A percentile compares a stretch with the other conserved stretches of the same genome.
These are phyloP conservation scores for Aspergillus ellipticus DNA, from an alignment of 495 filamentous ascomycete genomes.

Conservation along the genomic window DNA sequence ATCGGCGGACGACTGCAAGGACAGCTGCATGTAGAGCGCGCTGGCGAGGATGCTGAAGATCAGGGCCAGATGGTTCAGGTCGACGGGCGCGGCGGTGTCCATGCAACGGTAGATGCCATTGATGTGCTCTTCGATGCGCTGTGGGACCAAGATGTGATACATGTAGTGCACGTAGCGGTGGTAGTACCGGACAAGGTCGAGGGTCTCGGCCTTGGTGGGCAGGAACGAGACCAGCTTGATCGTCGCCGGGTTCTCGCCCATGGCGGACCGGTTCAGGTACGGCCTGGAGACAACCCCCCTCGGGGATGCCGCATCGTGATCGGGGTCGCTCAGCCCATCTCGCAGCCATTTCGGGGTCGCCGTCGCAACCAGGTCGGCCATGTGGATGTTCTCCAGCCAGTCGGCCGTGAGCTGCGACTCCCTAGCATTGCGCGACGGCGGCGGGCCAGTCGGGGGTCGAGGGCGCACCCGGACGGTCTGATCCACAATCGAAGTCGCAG, in stretches of 20 bases:
- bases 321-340: conserved; percentile 13
- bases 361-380: conserved; percentile 32
- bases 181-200: conserved; percentile 35
- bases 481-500: neutral
- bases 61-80: conserved; percentile 30
- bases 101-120: conserved; percentile 28
- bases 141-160: conserved; percentile 35
- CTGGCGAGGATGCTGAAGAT: conserved; percentile 38
- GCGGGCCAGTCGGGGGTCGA: neutral
- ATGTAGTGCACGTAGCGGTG: conserved; percentile 33
- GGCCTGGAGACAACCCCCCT: neutral
- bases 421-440: conserved; percentile 6
- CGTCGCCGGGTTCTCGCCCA: conserved; percentile 20
- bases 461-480: neutral
- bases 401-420: conserved; percentile 28
- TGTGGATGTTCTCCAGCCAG: conserved; percentile 39
- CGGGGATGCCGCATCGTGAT: neutral
- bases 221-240: conserved; percentile 23
- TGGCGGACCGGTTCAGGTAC: conserved; percentile 1
- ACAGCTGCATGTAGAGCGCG: conserved; percentile 32
- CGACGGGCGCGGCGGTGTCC: conserved; percentile 9
- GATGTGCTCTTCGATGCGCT: conserved; percentile 26
- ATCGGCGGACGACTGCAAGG: conserved; percentile 20
- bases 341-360: conserved; percentile 24
- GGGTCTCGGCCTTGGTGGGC: conserved; percentile 24